phyloP scores from a whole-genome alignment of 2,329 filamentous ascomycete genomes.

The Penicillium sp. region DNA sequence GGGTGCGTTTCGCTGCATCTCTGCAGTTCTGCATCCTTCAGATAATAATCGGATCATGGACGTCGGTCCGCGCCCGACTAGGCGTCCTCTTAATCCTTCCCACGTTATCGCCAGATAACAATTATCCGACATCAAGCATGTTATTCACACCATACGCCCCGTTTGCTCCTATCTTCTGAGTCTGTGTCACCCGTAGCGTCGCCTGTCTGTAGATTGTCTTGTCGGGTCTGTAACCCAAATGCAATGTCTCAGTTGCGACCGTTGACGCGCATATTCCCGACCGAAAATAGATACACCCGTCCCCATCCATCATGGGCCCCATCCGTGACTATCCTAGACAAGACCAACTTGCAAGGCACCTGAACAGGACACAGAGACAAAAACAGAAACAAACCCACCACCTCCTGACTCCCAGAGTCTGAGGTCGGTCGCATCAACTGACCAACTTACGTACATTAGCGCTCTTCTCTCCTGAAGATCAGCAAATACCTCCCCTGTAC shows the following conservation, averaged over 20 bases:
- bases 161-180: not conserved
- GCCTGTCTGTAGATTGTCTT: not conserved
- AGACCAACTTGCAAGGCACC: not conserved
- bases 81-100: not conserved
- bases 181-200: not conserved
- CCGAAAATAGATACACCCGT: not conserved
- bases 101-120: not conserved
- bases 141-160: not conserved
- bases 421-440: not conserved
- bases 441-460: not conserved
- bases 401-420: not conserved
- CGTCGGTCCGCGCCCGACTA: not conserved
- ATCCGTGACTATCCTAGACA: not conserved
- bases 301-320: not conserved
- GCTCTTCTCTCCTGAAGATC: not conserved
- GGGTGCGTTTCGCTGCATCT: not conserved
- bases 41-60: not conserved
- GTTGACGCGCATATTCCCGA: not conserved
- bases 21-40: not conserved
- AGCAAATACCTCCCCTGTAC: not conserved
- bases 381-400: not conserved
- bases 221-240: not conserved
- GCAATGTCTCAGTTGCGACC: not conserved
- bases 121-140: not conserved
- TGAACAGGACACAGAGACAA: no score